These are phyloP conservation scores for Saccharomyces hybrid DNA, from an alignment of 1,139 yeast species.

Conservation along the genomic window DNA sequence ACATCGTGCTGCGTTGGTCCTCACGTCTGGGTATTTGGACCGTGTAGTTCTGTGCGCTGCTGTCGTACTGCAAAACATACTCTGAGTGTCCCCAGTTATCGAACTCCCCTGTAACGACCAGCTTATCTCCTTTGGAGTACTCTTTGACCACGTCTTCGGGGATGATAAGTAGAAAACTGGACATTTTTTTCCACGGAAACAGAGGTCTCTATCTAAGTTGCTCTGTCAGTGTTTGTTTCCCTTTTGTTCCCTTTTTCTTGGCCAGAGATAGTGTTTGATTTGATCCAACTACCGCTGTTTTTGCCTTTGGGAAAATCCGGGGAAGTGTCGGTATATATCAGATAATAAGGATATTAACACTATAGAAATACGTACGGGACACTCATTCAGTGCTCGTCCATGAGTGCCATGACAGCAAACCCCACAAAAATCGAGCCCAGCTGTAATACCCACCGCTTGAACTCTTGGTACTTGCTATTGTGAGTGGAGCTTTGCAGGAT, in stretches of 20 bases:
- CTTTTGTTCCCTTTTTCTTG: background rate
- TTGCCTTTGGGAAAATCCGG: background rate
- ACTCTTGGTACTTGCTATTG: conserved; percentile 15
- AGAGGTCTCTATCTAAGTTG: background rate
- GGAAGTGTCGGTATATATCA: background rate
- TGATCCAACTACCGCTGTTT: background rate
- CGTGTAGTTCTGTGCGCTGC: conserved; percentile 2
- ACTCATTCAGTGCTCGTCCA: conserved; percentile 2
- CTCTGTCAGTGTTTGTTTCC: background rate
- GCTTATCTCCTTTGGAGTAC: conserved; percentile 6
- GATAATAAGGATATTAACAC: background rate
- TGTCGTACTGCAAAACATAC: conserved; percentile 9
- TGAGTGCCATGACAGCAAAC: conserved; percentile 5
- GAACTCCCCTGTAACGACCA: conserved; percentile 17
- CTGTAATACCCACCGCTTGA: conserved; percentile 4
- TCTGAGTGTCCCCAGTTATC: conserved; percentile 15
- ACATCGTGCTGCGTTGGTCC: conserved; percentile 8
- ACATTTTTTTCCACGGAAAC: background rate
- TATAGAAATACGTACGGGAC: background rate
- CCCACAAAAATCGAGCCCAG: conserved; percentile 5
- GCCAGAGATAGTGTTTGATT: background rate
- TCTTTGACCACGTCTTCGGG: conserved; percentile 1
- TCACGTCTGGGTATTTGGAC: conserved; percentile 10
- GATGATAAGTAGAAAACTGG: background rate
- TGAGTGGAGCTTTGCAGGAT: conserved; percentile 35